phyloP scores from a whole-genome alignment of 345 rosid genomes.

The Capsella bursapastoris region DNA sequence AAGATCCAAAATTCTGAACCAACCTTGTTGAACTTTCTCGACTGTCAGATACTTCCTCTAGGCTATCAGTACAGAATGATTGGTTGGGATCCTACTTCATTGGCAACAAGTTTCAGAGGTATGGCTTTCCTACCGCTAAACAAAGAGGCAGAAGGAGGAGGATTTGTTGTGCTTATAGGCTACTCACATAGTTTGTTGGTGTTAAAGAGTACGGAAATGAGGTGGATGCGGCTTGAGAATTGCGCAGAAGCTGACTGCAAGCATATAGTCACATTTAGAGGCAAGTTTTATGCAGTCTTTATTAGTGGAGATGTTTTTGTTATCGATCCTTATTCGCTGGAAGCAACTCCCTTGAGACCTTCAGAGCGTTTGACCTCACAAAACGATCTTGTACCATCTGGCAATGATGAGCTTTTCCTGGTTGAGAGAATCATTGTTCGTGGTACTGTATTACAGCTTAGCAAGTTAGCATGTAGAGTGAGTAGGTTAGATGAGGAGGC shows the following conservation, averaged over 20 bases:
- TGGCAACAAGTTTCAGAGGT: not conserved
- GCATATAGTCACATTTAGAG: not conserved
- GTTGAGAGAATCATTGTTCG: not conserved
- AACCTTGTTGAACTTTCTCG: not conserved
- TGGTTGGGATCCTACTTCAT: not conserved
- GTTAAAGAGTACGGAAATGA: not conserved
- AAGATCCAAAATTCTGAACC: not conserved
- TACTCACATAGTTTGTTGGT: not conserved
- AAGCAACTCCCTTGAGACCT: not conserved
- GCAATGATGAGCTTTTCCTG: not conserved
- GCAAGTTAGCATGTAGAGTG: not conserved
- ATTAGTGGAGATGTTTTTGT: not conserved
- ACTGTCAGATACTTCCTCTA: slow-evolving; percentile 2
- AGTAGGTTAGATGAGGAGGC: not conserved
- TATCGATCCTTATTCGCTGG: not conserved
- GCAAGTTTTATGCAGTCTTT: not conserved
- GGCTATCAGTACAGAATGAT: slow-evolving; percentile 14
- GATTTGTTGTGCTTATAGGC: not conserved
- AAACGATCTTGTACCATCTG: not conserved
- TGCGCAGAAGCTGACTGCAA: rapidly evolving
- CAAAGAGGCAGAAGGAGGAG: not conserved
- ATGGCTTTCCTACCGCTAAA: not conserved
- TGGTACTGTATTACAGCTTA: not conserved
- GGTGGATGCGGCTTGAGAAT: not conserved
- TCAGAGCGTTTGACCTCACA: not conserved